phyloP scores from a whole-genome alignment of 2,329 filamentous ascomycete species.

The Onygenales sp. region DNA sequence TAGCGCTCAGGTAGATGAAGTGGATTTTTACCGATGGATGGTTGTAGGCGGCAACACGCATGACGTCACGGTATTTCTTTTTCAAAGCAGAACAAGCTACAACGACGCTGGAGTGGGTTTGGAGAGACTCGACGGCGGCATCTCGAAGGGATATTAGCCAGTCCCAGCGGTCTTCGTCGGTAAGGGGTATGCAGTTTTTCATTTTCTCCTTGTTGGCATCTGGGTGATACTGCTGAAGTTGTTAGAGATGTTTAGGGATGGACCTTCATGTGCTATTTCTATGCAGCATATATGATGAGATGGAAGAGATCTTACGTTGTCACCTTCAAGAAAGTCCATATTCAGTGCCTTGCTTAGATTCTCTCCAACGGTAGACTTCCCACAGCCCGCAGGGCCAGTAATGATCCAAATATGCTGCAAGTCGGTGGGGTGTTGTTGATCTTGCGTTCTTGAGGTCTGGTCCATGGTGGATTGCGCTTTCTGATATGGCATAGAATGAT shows the following conservation, averaged over 20 bases:
- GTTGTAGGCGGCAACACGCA: slow-evolving; percentile 70
- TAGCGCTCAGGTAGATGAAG: slow-evolving; percentile 82
- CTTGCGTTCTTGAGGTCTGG: background rate
- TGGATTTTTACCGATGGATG: slow-evolving; percentile 66
- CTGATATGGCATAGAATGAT: slow-evolving; percentile 5
- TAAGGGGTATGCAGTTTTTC: slow-evolving; percentile 71
- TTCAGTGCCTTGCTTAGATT: slow-evolving; percentile 53
- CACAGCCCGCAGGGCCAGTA: slow-evolving; percentile 68
- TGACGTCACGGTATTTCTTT: slow-evolving; percentile 91
- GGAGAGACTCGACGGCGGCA: slow-evolving; percentile 44
- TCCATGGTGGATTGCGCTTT: background rate
- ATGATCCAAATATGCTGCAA: slow-evolving; percentile 69
- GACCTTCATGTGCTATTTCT: background rate
- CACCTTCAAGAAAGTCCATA: slow-evolving; percentile 66
- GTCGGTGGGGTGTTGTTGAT: slow-evolving; percentile 9
- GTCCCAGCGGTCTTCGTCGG: slow-evolving; percentile 92
- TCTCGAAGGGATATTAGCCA: slow-evolving; percentile 77
- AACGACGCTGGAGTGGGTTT: slow-evolving; percentile 59
- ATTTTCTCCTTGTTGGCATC: slow-evolving; percentile 83
- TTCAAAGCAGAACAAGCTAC: slow-evolving; percentile 94
- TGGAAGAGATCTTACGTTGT: slow-evolving; percentile 50
- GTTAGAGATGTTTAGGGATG: slow-evolving; percentile 1
- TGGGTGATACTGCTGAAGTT: slow-evolving; percentile 32
- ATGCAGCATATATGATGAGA: background rate
- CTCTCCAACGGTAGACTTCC: slow-evolving; percentile 66